phyloP scores from a whole-genome alignment of 441 rosid genomes.

The Jatropha podagrica region DNA sequence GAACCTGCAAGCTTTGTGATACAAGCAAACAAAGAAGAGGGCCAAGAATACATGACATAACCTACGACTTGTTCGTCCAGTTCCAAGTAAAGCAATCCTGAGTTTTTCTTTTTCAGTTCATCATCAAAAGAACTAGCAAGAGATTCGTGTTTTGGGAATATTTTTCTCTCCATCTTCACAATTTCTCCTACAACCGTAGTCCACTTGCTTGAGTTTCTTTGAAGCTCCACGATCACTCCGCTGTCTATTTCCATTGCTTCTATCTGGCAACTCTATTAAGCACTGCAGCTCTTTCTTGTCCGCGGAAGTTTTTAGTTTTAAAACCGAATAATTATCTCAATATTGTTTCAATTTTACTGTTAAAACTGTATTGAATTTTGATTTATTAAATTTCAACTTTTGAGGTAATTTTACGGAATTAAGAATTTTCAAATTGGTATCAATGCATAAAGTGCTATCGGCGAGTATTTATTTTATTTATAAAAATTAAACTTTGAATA shows the following conservation, averaged over 20 bases:
- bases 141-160: constrained; percentile 83
- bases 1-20: constrained; percentile 82
- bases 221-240: constrained; percentile 40
- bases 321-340: too few species aligned
- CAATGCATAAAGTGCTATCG: too few species aligned
- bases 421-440: too few species aligned
- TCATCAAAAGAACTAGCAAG: constrained; percentile 56
- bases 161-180: constrained; percentile 65
- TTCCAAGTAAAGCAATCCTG: constrained; percentile 55
- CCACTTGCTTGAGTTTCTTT: constrained; percentile 44
- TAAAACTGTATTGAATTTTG: too few species aligned
- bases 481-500: too few species aligned
- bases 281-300: too few species aligned
- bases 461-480: too few species aligned
- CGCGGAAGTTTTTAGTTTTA: too few species aligned
- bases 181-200: constrained; percentile 49
- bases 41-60: constrained; percentile 69
- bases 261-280: neutral
- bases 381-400: too few species aligned
- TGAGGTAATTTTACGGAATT: too few species aligned
- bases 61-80: constrained; percentile 49
- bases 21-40: constrained; percentile 66
- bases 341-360: too few species aligned
- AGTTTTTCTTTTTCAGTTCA: constrained; percentile 65
- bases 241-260: constrained; percentile 31